Percentiles rank a stretch among this genome's conserved stretches.
These are phyloP conservation scores for Prorocentrum cordatum DNA, from an alignment of 169 alveolate species.

Conservation along the genomic window DNA sequence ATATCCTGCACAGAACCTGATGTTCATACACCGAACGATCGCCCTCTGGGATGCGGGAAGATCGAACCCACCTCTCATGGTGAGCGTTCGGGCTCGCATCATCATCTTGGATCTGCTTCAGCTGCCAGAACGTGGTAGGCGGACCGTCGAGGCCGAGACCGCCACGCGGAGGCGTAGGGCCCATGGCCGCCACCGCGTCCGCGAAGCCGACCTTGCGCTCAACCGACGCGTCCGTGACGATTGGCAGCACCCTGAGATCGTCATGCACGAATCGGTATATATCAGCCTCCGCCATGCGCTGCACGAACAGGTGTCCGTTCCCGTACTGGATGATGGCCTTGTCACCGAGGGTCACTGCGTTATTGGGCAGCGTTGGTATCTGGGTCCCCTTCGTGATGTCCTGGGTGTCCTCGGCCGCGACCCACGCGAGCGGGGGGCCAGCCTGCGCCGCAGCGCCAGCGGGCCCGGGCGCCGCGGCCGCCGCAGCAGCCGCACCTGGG, in stretches of 20 bases:
- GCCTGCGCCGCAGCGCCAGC: neutral
- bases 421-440: constrained; percentile 16
- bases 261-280: neutral
- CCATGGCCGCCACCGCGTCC: neutral
- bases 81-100: neutral
- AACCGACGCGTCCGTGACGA: neutral
- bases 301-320: neutral
- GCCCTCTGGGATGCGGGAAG: neutral
- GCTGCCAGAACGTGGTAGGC: neutral
- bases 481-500: neutral
- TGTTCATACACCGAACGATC: constrained; percentile 14
- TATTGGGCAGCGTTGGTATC: neutral
- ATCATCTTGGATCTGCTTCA: neutral
- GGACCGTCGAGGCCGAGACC: constrained; percentile 8
- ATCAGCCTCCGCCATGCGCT: neutral
- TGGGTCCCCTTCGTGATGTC: neutral
- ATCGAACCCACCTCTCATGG: constrained; percentile 11
- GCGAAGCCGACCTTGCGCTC: neutral
- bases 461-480: neutral
- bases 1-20: neutral
- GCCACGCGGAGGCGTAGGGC: neutral
- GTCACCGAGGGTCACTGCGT: neutral
- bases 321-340: neutral
- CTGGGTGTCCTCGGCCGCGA: neutral
- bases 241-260: constrained; percentile 1